Evolutionary conservation across 768 basidiomycete species (phyloP).

Genomic region (Pleurotus djamor): DNA sequence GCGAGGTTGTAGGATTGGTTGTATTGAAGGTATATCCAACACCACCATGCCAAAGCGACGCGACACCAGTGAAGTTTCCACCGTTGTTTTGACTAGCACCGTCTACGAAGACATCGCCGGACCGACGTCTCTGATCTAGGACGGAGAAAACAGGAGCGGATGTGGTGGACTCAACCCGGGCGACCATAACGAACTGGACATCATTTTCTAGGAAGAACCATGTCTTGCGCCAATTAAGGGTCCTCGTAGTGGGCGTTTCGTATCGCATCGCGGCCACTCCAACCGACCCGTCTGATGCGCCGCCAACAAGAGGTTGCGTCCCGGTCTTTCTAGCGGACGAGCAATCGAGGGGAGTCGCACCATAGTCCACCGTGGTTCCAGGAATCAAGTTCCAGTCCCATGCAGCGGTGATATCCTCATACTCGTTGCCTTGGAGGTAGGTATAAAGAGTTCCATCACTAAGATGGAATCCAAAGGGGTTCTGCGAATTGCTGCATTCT

Average conservation of each 20-base stretch:
- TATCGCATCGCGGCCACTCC: constrained; percentile 32
- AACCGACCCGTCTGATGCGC: constrained; percentile 26
- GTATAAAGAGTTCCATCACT: constrained; percentile 49
- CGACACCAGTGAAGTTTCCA: constrained; percentile 19
- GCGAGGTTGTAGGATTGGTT: constrained; percentile 13
- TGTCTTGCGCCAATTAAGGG: constrained; percentile 29
- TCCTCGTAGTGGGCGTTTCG: constrained; percentile 26
- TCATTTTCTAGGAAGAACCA: constrained; percentile 33
- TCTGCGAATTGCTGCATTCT: constrained; percentile 46
- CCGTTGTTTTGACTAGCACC: constrained; percentile 6
- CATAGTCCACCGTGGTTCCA: constrained; percentile 35
- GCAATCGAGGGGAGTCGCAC: constrained; percentile 24
- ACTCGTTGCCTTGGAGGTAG: constrained; percentile 43
- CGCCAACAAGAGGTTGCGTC: constrained; percentile 28
- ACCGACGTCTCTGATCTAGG: constrained; percentile 28
- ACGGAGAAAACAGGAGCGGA: constrained; percentile 25
- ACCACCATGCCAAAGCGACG: constrained; percentile 29
- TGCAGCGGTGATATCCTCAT: constrained; percentile 42
- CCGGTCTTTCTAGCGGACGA: constrained; percentile 15
- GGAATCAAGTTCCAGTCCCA: constrained; percentile 64
- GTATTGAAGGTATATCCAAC: constrained; percentile 33
- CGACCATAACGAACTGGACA: constrained; percentile 28
- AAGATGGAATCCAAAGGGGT: constrained; percentile 47
- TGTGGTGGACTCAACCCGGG: constrained; percentile 16
- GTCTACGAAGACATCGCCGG: constrained; percentile 17